phyloP scores from a whole-genome alignment of 1,284 basidiomycete species.

The Leccinum ponderosum region DNA sequence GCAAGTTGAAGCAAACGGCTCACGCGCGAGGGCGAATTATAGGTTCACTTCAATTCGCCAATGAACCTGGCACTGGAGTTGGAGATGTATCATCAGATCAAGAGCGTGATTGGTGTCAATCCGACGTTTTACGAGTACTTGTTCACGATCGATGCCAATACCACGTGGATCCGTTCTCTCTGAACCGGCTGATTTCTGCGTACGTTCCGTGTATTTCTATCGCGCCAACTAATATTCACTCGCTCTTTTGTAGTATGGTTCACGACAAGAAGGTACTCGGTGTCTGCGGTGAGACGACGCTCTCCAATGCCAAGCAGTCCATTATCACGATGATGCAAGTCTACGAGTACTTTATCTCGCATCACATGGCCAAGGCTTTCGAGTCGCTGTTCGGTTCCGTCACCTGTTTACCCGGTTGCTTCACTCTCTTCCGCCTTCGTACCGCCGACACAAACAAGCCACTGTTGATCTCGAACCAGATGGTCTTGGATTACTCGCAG shows the following conservation, averaged over 20 bases:
- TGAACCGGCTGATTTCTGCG: constrained; percentile 92
- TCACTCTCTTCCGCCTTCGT: constrained; percentile 91
- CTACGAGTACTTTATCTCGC: constrained; percentile 98
- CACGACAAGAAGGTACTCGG: constrained; percentile 93
- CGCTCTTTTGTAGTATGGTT: constrained; percentile 60
- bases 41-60: too few species aligned
- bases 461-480: constrained; percentile 83
- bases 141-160: constrained; percentile 95
- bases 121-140: constrained; percentile 98
- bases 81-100: too few species aligned
- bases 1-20: too few species aligned
- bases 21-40: too few species aligned
- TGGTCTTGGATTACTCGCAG: constrained; percentile 93
- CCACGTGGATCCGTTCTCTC: constrained; percentile 84
- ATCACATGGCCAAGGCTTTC: constrained; percentile 98
- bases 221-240: background rate
- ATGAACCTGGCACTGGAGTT: too few species aligned
- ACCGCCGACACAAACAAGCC: constrained; percentile 94
- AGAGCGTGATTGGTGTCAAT: constrained; percentile 99
- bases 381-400: constrained; percentile 97
- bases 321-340: constrained; percentile 99
- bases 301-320: constrained; percentile 90
- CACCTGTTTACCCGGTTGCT: constrained; percentile 97
- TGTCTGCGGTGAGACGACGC: constrained; percentile 91
- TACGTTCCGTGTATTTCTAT: constrained; percentile 41